Evolutionary conservation across 768 basidiomycete genomes (phyloP), one percentile per base, ranked within the genome.

Genomic region (Exsudoporus frostii): DNA sequence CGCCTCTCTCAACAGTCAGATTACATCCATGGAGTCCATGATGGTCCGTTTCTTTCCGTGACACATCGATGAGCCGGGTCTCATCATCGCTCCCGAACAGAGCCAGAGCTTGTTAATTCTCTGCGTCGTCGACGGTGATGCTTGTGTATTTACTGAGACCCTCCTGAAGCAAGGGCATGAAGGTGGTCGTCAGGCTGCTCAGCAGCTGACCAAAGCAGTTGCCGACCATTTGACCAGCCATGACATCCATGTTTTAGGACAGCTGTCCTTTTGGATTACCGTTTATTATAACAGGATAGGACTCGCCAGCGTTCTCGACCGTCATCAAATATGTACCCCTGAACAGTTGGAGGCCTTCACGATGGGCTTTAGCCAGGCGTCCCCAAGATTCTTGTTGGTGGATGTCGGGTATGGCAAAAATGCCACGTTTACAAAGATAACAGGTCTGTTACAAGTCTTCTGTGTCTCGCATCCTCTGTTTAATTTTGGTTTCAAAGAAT

Each of bases 201-300:
- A 86, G 60, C 76, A 77, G 47, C 72, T 90, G 51, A 89, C 86
- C 19, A 82, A 84, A 67, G 74, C 74, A 7, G 84, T 90, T 47
- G 86, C 85, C 39, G 83, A 83, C 55, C 80, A 86, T 69, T 75
- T 90, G 48, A 75, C 83, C 48, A 74, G 73, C 59, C 83, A 88
- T 64, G 81, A 80, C 47, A 71, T 83, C 45, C 81, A 81, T 49
- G 75, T 80, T 50, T 79, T 82, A 53, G 83, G 82, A 29, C 78
- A 83, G 9, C 75, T 88, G 37, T 86, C 87, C 25, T 88, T 89
- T 67, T 90, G 86, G 86, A 80, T 88, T 45, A 82, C 81, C 40
- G 66, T 90, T 56, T 90, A 83, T 73, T 79, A 82, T 70, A 88
- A 86, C 75, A 85, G 79, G 69, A 62, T 70, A 48, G 79, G 79